Evolutionary conservation across 495 filamentous ascomycete genomes (phyloP).

Genomic region (Diplogelasinospora grovesii): DNA sequence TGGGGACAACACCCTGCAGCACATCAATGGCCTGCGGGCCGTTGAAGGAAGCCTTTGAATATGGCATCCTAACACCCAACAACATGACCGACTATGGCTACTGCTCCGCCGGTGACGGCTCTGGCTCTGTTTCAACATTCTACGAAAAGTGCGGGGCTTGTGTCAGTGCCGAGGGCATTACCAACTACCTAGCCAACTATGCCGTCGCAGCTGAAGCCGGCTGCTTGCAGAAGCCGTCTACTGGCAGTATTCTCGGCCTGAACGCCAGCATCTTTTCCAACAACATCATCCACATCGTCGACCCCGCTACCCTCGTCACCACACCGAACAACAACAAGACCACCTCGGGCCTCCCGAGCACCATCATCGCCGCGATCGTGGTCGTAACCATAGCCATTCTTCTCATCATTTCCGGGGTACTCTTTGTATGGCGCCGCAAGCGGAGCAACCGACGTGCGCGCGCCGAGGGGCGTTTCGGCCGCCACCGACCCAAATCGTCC

Average conservation of each 20-base stretch:
- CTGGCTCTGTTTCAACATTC: slow-evolving; percentile 13
- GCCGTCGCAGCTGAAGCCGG: slow-evolving; percentile 42
- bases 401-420: slow-evolving; percentile 22
- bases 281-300: slow-evolving; percentile 34
- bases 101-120: slow-evolving; percentile 28
- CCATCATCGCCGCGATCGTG: slow-evolving; percentile 35
- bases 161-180: slow-evolving; percentile 28
- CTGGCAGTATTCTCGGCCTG: slow-evolving; percentile 35
- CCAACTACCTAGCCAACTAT: slow-evolving; percentile 36
- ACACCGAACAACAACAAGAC: slow-evolving; percentile 1
- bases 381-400: slow-evolving; percentile 28
- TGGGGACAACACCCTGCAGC: slow-evolving; percentile 34
- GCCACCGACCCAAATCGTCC: slow-evolving; percentile 27
- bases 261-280: slow-evolving; percentile 43
- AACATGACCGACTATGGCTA: slow-evolving; percentile 31
- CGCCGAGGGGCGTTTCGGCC: slow-evolving; percentile 17
- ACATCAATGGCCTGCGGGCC: slow-evolving; percentile 36
- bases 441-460: slow-evolving; percentile 30
- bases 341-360: slow-evolving; percentile 14
- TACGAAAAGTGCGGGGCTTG: slow-evolving; percentile 33
- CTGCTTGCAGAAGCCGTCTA: slow-evolving; percentile 39
- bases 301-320: slow-evolving; percentile 20
- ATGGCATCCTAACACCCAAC: slow-evolving; percentile 25
- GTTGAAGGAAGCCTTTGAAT: slow-evolving; percentile 23
- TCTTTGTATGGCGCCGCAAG: slow-evolving; percentile 33